Evolutionary conservation across 2,329 filamentous ascomycete species (phyloP).

Genomic region (Trichoderma aggressivum): DNA sequence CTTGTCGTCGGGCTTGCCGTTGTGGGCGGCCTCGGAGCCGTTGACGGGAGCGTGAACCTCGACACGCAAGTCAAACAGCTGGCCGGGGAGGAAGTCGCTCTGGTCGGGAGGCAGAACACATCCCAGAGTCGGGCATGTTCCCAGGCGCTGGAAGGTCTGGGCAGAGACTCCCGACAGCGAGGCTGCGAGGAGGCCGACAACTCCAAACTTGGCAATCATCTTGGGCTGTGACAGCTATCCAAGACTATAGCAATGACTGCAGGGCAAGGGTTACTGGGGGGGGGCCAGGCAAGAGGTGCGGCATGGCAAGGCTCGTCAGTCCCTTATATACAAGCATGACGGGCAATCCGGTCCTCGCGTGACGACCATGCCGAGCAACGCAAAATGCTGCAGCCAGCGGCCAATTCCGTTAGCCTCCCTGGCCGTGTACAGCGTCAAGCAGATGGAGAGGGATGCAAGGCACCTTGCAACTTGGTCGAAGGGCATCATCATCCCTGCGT

Average conservation of each 20-base stretch:
- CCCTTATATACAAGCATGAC: neutral
- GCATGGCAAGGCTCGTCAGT: neutral
- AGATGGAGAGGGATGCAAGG: neutral
- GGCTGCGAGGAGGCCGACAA: slow-evolving; percentile 33
- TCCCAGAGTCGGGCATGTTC: slow-evolving; percentile 56
- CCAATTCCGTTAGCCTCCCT: neutral
- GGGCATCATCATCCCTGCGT: neutral
- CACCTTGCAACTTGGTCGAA: neutral
- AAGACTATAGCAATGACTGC: neutral
- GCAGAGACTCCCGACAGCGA: slow-evolving; percentile 43
- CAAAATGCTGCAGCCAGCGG: neutral
- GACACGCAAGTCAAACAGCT: slow-evolving; percentile 79
- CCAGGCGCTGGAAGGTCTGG: slow-evolving; percentile 59
- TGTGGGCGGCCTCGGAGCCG: slow-evolving; percentile 71
- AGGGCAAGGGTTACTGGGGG: neutral
- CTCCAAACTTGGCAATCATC: slow-evolving; percentile 39
- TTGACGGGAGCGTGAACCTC: slow-evolving; percentile 80
- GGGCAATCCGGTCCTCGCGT: neutral
- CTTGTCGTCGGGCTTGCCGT: slow-evolving; percentile 65
- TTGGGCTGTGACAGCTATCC: neutral
- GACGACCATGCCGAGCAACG: neutral
- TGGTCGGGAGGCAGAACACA: slow-evolving; percentile 61
- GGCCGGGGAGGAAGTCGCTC: slow-evolving; percentile 78
- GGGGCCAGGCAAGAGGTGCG: neutral
- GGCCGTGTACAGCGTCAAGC: neutral